These are phyloP conservation scores for Lipomyces yarrowii DNA, from an alignment of 1,139 yeast species.

Conservation along the genomic window DNA sequence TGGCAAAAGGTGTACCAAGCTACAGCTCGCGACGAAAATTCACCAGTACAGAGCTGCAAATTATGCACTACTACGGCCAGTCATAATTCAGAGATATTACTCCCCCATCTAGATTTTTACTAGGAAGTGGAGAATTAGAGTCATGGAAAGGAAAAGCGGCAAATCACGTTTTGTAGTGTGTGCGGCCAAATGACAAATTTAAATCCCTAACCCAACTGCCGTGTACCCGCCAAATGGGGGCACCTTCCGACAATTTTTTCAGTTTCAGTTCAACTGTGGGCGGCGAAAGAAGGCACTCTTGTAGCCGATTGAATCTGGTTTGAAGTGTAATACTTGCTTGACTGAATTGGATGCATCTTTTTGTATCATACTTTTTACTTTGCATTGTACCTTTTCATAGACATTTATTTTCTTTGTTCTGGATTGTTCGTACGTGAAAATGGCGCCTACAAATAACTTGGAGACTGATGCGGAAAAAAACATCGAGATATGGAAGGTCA, in stretches of 20 bases:
- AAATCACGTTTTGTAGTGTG: not conserved
- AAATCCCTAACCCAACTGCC: not conserved
- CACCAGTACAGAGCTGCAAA: too few relatives aligned
- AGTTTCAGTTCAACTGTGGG: not conserved
- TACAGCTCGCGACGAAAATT: too few relatives aligned
- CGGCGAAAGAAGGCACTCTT: not conserved
- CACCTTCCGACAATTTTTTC: not conserved
- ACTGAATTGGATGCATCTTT: not conserved
- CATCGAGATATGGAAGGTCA: conserved; percentile 98
- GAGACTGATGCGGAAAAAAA: conserved; percentile 86
- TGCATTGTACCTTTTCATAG: not conserved
- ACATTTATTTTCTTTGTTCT: not conserved
- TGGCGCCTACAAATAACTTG: not conserved
- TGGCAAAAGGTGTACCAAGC: too few relatives aligned
- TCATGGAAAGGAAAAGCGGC: too few relatives aligned
- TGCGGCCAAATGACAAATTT: not conserved
- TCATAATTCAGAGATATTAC: too few relatives aligned
- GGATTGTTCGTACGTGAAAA: not conserved
- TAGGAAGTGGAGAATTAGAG: too few relatives aligned
- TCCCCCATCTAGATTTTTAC: too few relatives aligned
- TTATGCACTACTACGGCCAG: too few relatives aligned
- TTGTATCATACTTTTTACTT: not conserved
- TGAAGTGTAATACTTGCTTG: not conserved
- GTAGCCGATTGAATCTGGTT: not conserved
- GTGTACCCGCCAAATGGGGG: not conserved